Base-by-base conservation (phyloP, 768 basidiomycete genomes). In the Tricholoma matsutake region DNA sequence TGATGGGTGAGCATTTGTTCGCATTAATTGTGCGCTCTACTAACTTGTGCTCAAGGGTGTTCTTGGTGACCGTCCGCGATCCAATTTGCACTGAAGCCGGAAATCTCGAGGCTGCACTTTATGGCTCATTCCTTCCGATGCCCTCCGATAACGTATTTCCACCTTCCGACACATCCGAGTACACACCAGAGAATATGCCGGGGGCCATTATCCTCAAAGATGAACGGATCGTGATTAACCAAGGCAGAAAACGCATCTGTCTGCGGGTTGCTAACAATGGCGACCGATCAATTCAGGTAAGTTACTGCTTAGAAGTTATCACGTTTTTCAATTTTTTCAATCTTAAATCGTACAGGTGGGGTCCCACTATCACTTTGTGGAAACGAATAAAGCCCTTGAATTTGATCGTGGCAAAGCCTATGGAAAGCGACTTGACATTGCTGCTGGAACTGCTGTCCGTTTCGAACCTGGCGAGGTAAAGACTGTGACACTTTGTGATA, bases 61-160 rank as follows among this genome's bases (percentile, higher is more conserved):
- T 98, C 76, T 83, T 99, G n/a, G 96, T 98, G 37, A 96, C 96
- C 0, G 93, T 98, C 1, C 96, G 98, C 69, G 90, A 96, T 67
- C 96, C 97, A 18, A 88, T 99, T 63, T 93, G 89, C 71, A 88
- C 93, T 0, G 87, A 93, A 61, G 74, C 82, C 41, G 94, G 94
- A 0, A 77, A 96, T 68, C 76, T 98, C 18, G 76, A 76, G 4
- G 84, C 87, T n/a, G 96, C 96, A 0, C 80, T 99, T n/a, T 94
- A 94, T 63, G 94, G 95, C 9, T 96, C 94, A 0, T 98, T 98
- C 77, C 78, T 98, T 0, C 96, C 96, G 3, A 71, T 89, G 2
- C 96, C 96, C 0, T 71, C 83, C 0, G 72, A 83, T 9, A 78
- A 83, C 60, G 61, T 77, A 2, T 99, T 98, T 77, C 86, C 90